These are phyloP conservation scores for Cladosporium sp. DNA, from an alignment of 2,329 filamentous ascomycete genomes.

Conservation along the genomic window DNA sequence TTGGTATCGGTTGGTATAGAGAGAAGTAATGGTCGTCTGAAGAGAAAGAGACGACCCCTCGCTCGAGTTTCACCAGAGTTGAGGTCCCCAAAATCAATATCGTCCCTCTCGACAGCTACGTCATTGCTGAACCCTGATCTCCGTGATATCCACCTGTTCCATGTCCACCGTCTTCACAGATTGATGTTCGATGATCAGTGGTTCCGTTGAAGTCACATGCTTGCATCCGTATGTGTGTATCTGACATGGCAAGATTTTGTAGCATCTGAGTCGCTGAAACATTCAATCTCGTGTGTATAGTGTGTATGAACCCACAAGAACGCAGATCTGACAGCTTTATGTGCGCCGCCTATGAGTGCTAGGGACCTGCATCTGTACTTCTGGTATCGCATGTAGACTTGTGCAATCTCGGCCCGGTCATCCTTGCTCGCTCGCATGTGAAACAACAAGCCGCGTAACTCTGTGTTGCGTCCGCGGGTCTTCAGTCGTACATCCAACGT, in stretches of 20 bases:
- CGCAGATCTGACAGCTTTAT: neutral
- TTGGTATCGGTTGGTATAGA: neutral
- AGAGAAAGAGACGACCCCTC: neutral
- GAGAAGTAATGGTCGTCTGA: too few species aligned
- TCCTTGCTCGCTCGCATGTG: too few species aligned
- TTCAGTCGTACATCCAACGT: conserved; percentile 4
- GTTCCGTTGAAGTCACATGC: neutral
- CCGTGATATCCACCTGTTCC: neutral
- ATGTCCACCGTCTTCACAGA: neutral
- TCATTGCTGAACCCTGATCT: neutral
- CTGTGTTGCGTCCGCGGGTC: neutral
- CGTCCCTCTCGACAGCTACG: neutral
- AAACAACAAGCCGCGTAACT: conserved; percentile 2
- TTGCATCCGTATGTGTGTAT: neutral
- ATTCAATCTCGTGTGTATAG: too few species aligned
- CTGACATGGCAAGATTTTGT: neutral
- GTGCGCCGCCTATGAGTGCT: neutral
- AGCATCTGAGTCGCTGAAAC: too few species aligned
- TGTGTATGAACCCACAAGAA: too few species aligned
- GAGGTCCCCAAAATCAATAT: neutral
- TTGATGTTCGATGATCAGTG: neutral
- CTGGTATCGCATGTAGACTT: neutral
- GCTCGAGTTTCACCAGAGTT: neutral
- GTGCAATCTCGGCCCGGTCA: neutral
- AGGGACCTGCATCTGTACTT: neutral